Conservation (phyloP, 2,329 filamentous ascomycete genomes). For the Didymellaceae sp. region DNA sequence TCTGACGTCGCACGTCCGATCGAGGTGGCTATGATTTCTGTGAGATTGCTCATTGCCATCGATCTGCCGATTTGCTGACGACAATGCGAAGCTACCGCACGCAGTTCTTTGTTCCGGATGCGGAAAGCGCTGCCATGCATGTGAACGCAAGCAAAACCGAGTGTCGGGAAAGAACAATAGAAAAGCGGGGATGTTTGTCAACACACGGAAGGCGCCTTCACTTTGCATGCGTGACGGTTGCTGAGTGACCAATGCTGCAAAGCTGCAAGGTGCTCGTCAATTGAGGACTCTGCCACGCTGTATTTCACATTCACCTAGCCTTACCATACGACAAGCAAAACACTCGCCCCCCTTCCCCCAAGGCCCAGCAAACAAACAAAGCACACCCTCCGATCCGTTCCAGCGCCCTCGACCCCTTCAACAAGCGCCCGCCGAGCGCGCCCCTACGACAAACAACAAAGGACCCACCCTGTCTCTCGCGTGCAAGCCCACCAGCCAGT, state of each 20-base stretch:
- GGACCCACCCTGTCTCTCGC: not conserved
- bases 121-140: conserved; percentile 16
- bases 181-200: not conserved
- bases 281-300: not conserved
- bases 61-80: not conserved
- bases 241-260: not conserved
- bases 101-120: conserved; percentile 28
- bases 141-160: conserved; percentile 2
- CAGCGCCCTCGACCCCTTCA: not conserved
- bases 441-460: conserved; percentile 1
- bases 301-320: not conserved
- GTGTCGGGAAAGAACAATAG: not conserved
- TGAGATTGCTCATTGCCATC: not conserved
- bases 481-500: too few species aligned
- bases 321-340: not conserved
- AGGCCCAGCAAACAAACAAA: not conserved
- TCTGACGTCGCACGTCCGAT: not conserved
- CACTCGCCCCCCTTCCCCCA: not conserved
- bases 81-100: conserved; percentile 3
- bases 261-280: not conserved
- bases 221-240: not conserved
- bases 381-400: not conserved
- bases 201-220: not conserved
- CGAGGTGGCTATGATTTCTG: not conserved
- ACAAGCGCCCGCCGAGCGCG: not conserved